These are phyloP conservation scores for Wilcoxina mikolae DNA, from an alignment of 495 filamentous ascomycete genomes.

Conservation along the genomic window DNA sequence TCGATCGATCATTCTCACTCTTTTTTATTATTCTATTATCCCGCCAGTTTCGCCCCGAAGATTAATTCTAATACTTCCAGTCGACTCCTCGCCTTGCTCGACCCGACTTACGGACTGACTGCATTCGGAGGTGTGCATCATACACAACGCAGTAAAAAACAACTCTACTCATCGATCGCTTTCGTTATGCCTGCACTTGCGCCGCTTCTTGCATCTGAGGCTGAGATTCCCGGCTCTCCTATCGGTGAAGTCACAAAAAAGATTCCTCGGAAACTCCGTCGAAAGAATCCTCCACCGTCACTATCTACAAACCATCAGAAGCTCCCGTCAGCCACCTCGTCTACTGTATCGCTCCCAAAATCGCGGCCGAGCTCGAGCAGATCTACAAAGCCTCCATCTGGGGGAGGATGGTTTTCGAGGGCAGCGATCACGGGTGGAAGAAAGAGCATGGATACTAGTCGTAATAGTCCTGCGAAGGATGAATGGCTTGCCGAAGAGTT, in stretches of 20 bases:
- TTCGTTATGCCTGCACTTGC: slow-evolving; percentile 1
- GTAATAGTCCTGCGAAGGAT: not conserved
- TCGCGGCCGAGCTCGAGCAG: slow-evolving; percentile 7
- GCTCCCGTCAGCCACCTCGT: slow-evolving; percentile 22
- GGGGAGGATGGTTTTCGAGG: slow-evolving; percentile 16
- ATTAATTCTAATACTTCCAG: no score
- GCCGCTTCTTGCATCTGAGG: not conserved
- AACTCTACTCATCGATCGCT: not conserved
- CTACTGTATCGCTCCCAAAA: slow-evolving; percentile 20
- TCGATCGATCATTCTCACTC: no score
- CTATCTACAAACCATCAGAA: slow-evolving; percentile 20
- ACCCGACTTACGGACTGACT: no score
- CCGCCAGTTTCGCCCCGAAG: no score
- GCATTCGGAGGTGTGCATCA: no score
- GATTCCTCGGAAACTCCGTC: slow-evolving; percentile 19
- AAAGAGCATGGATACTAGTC: slow-evolving; percentile 10
- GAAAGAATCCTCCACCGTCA: slow-evolving; percentile 25
- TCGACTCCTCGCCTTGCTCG: no score
- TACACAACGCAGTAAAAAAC: no score
- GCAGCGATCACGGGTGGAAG: slow-evolving; percentile 9
- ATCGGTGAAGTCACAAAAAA: slow-evolving; percentile 13
- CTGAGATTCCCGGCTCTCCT: not conserved
- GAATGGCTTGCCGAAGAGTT: slow-evolving; percentile 16
- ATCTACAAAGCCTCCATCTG: slow-evolving; percentile 10
- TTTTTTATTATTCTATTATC: no score